Evolutionary conservation across 2,329 filamentous ascomycete genomes (phyloP).

Genomic region (Arthroderma sp.): DNA sequence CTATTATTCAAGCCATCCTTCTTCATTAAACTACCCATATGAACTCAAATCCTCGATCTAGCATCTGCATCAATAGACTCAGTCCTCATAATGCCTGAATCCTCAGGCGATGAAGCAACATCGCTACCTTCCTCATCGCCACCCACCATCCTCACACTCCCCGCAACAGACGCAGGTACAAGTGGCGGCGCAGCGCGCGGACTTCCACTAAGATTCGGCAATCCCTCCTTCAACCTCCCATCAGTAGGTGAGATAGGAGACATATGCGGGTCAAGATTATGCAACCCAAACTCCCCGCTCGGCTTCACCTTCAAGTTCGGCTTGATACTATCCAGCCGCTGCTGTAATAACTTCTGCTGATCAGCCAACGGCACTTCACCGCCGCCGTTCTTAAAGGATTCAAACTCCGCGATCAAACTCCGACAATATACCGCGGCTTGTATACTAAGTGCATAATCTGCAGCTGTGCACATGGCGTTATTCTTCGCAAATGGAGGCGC

Average conservation of each 20-base stretch:
- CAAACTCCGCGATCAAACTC: slow-evolving; percentile 52
- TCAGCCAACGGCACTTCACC: background rate
- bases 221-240: background rate
- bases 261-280: background rate
- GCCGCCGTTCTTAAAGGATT: slow-evolving; percentile 5
- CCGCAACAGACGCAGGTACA: background rate
- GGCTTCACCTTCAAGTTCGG: slow-evolving; percentile 5
- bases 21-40: too few species aligned
- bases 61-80: too few species aligned
- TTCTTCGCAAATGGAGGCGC: slow-evolving; percentile 62
- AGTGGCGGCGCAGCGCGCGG: too few species aligned
- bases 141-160: slow-evolving; percentile 5
- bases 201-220: too few species aligned
- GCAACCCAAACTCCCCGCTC: background rate
- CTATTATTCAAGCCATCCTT: too few species aligned
- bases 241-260: slow-evolving; percentile 8
- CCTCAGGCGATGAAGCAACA: background rate
- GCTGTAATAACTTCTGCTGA: slow-evolving; percentile 2
- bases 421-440: slow-evolving; percentile 78
- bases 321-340: slow-evolving; percentile 3
- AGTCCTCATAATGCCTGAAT: too few species aligned
- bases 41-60: too few species aligned
- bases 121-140: slow-evolving; percentile 4
- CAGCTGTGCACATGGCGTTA: slow-evolving; percentile 65
- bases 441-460: slow-evolving; percentile 70